Evolutionary conservation across 2,329 filamentous ascomycete species (phyloP).

Genomic region (Cyclaneusma minus): DNA sequence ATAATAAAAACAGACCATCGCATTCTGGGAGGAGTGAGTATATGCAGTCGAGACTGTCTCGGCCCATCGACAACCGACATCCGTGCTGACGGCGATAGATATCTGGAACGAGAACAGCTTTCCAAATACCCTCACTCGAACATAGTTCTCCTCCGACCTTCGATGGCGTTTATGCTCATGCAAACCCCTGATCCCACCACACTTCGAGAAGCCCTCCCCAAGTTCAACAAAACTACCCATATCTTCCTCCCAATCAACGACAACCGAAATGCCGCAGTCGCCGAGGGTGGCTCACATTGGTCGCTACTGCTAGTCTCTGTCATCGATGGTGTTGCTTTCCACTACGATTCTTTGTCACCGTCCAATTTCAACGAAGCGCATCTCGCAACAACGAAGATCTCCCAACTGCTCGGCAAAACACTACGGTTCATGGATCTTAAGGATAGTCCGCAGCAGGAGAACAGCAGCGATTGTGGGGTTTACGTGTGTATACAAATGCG

Average conservation of each 20-base stretch:
- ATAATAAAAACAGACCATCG: constrained; percentile 76
- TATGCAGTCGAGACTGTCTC: constrained; percentile 7
- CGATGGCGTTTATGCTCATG: constrained; percentile 85
- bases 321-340: constrained; percentile 82
- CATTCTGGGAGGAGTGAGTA: constrained; percentile 87
- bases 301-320: constrained; percentile 79
- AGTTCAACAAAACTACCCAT: constrained; percentile 71
- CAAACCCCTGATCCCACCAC: constrained; percentile 44
- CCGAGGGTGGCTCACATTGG: constrained; percentile 93
- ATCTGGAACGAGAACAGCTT: constrained; percentile 81
- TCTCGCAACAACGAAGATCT: constrained; percentile 52
- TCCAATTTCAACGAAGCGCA: constrained; percentile 63
- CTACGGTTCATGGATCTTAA: constrained; percentile 67
- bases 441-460: constrained; percentile 82
- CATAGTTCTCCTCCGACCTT: constrained; percentile 81
- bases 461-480: constrained; percentile 85
- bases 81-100: constrained; percentile 27
- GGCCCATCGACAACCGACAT: constrained; percentile 9
- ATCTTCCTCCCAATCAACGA: constrained; percentile 96
- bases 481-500: constrained; percentile 95
- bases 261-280: constrained; percentile 54
- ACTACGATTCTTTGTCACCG: constrained; percentile 78
- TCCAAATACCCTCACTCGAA: constrained; percentile 64
- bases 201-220: constrained; percentile 55
- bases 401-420: constrained; percentile 46